Percentiles rank a stretch among this genome's conserved stretches.
Conservation (phyloP, 768 basidiomycete genomes). For the Hemileccinum impolitum region DNA sequence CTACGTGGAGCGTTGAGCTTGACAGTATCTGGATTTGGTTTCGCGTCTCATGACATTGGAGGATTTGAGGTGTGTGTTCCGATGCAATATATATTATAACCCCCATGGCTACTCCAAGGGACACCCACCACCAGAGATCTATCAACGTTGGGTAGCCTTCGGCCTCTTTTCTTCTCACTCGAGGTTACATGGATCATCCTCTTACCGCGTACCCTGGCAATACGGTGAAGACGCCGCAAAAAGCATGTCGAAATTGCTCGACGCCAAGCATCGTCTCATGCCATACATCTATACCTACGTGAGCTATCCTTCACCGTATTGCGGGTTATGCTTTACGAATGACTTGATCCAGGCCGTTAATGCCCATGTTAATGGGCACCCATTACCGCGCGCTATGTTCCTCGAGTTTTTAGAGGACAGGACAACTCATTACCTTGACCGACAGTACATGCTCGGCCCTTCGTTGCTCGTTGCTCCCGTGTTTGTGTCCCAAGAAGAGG, state of each 20-base stretch:
- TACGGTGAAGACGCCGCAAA: slow-evolving; percentile 69
- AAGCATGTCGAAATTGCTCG: slow-evolving; percentile 58
- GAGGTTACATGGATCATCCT: slow-evolving; percentile 66
- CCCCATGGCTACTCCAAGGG: slow-evolving; percentile 36
- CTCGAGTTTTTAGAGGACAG: slow-evolving; percentile 58
- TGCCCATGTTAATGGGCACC: slow-evolving; percentile 50
- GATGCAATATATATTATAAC: not conserved
- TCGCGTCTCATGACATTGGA: slow-evolving; percentile 73
- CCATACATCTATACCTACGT: slow-evolving; percentile 65
- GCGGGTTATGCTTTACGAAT: not conserved
- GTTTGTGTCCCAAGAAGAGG: slow-evolving; percentile 50
- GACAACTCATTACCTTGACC: slow-evolving; percentile 57
- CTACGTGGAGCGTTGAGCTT: slow-evolving; percentile 64
- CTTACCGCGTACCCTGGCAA: slow-evolving; percentile 77
- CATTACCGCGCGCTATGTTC: slow-evolving; percentile 64
- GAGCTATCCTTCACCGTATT: slow-evolving; percentile 13
- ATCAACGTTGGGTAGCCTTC: slow-evolving; percentile 75
- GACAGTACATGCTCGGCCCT: slow-evolving; percentile 59
- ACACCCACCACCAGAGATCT: slow-evolving; percentile 63
- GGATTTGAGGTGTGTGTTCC: slow-evolving; percentile 56
- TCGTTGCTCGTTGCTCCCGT: slow-evolving; percentile 62
- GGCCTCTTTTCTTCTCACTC: slow-evolving; percentile 76
- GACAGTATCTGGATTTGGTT: slow-evolving; percentile 66
- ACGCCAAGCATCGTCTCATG: slow-evolving; percentile 69
- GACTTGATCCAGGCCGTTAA: slow-evolving; percentile 43